Evolutionary conservation across 768 basidiomycete genomes (phyloP).

Genomic region (Termitomyces sp.): DNA sequence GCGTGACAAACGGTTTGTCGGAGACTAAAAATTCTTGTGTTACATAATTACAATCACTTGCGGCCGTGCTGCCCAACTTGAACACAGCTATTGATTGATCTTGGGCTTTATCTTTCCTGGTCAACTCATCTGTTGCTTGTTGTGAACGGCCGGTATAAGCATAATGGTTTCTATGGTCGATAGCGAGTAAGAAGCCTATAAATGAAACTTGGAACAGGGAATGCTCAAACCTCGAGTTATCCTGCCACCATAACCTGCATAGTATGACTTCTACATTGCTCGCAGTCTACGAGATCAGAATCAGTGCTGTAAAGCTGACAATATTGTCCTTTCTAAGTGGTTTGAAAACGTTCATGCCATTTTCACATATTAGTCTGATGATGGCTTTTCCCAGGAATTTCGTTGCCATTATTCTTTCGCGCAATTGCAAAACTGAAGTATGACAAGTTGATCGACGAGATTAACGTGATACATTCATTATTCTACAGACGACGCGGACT

Average conservation of each 20-base stretch:
- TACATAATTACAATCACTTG: too few relatives aligned
- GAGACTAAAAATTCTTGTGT: too few relatives aligned
- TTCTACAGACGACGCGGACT: background rate
- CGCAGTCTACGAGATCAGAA: background rate
- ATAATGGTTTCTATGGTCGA: background rate
- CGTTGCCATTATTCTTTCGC: background rate
- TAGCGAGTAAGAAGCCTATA: background rate
- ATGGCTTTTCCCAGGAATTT: background rate
- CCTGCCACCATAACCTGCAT: background rate
- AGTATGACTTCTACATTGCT: background rate
- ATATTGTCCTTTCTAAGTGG: background rate
- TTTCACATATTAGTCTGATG: background rate
- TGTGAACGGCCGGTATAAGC: background rate
- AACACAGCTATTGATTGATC: too few relatives aligned
- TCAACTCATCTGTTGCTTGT: background rate
- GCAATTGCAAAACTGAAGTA: background rate
- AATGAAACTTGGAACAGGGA: background rate
- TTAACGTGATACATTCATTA: background rate
- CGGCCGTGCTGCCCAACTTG: too few relatives aligned
- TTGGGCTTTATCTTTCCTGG: background rate
- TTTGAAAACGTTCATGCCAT: background rate
- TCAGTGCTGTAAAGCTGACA: background rate
- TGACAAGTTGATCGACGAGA: background rate
- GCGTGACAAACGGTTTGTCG: too few relatives aligned
- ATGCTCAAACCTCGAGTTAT: background rate